A percentile compares a stretch with the other conserved stretches of the same genome.
phyloP scores from a whole-genome alignment of 306 rosid genomes.

The Astragalus membranaceus region DNA sequence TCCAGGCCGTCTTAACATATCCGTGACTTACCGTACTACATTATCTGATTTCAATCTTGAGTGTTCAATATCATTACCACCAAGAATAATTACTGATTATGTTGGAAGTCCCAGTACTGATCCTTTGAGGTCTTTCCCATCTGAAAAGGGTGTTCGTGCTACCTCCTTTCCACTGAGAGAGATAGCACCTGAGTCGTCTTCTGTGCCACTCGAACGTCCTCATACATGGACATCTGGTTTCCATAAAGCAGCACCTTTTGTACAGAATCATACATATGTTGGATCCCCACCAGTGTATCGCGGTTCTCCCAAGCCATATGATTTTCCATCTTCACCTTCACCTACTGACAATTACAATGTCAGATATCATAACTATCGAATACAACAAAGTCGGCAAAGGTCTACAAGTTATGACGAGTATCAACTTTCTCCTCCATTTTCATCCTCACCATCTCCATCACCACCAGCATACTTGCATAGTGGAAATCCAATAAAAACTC shows the following conservation, averaged over 20 bases:
- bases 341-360: conserved; percentile 43
- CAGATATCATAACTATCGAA: conserved; percentile 38
- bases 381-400: conserved; percentile 31
- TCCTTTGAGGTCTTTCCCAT: conserved; percentile 59
- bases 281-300: conserved; percentile 65
- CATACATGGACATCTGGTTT: conserved; percentile 79
- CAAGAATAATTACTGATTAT: conserved; percentile 70
- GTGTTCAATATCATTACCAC: conserved; percentile 50
- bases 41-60: conserved; percentile 64
- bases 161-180: conserved; percentile 52
- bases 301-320: conserved; percentile 43
- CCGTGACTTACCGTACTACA: conserved; percentile 49
- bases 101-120: conserved; percentile 82
- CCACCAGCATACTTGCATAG: conserved; percentile 44
- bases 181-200: conserved; percentile 34
- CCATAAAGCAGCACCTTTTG: conserved; percentile 46
- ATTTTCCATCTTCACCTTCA: conserved; percentile 44
- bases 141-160: conserved; percentile 45
- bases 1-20: conserved; percentile 66
- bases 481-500: conserved; percentile 42
- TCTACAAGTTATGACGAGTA: conserved; percentile 49
- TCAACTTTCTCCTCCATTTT: conserved; percentile 91
- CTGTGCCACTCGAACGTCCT: conserved; percentile 48
- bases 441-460: conserved; percentile 70
- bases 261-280: conserved; percentile 37